Evolutionary conservation across 495 filamentous ascomycete genomes (phyloP).

Genomic region (Rhypophila decipiens): DNA sequence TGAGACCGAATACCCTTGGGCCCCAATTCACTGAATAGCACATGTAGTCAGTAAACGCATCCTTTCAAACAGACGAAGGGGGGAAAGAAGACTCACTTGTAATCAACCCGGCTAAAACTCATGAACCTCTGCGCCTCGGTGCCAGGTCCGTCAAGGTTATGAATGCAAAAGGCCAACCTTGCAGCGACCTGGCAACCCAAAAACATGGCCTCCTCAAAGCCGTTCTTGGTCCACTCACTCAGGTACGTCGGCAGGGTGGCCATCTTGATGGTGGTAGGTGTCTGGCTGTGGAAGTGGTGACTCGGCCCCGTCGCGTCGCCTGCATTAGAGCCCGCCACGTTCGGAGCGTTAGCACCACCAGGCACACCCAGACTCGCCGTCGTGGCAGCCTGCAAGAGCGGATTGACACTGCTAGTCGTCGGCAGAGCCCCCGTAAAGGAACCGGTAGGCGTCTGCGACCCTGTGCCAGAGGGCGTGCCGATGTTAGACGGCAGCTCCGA

Average conservation of each 20-base stretch:
- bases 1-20: conserved; percentile 36
- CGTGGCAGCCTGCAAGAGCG: conserved; percentile 86
- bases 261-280: conserved; percentile 77
- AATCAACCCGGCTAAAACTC: conserved; percentile 42
- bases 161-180: conserved; percentile 59
- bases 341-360: conserved; percentile 26
- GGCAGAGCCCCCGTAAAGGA: conserved; percentile 53
- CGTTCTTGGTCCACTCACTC: conserved; percentile 85
- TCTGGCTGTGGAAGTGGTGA: conserved; percentile 79
- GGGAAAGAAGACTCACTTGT: conserved; percentile 35
- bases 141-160: conserved; percentile 37
- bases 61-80: not conserved
- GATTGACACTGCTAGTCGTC: conserved; percentile 64
- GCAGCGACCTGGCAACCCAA: conserved; percentile 74
- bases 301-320: conserved; percentile 31
- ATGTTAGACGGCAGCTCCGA: conserved; percentile 89
- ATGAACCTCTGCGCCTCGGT: conserved; percentile 34
- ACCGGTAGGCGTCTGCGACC: conserved; percentile 75
- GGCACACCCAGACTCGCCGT: conserved; percentile 57
- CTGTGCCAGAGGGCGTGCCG: conserved; percentile 82
- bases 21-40: conserved; percentile 29
- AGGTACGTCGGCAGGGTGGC: conserved; percentile 80
- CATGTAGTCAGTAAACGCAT: not conserved
- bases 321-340: conserved; percentile 16
- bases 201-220: conserved; percentile 72